Evolutionary conservation across 139 green algal species (phyloP).

Genomic region (Gonium pectorale): DNA sequence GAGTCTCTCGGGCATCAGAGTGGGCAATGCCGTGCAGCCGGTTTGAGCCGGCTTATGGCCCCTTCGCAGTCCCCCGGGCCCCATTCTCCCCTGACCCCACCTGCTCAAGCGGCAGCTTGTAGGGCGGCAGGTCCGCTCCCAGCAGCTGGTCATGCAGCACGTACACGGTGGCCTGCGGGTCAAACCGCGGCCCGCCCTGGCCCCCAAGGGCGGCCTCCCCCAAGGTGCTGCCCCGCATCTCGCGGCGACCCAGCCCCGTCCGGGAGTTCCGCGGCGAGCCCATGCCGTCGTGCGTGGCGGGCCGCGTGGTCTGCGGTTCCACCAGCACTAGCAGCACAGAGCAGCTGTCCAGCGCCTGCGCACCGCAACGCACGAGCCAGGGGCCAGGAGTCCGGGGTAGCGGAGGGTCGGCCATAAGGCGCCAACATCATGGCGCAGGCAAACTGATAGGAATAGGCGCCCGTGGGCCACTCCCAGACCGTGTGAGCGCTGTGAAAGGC

Average conservation of each 20-base stretch:
- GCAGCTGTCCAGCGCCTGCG: slow-evolving; percentile 26
- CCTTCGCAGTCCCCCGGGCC: no score
- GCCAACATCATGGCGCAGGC: no score
- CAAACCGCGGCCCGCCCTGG: neutral
- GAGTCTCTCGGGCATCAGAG: no score
- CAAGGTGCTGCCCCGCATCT: neutral
- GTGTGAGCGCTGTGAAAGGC: no score
- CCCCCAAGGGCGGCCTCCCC: neutral
- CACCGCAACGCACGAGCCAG: neutral
- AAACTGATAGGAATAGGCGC: no score
- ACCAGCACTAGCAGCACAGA: slow-evolving; percentile 38
- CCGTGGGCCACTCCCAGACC: no score
- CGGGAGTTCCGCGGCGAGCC: neutral
- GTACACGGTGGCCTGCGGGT: slow-evolving; percentile 29
- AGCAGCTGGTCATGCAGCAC: slow-evolving; percentile 40
- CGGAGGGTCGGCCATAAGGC: no score
- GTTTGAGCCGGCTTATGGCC: no score
- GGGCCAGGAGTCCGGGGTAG: neutral
- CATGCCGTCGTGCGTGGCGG: slow-evolving; percentile 7
- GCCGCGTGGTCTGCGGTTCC: neutral
- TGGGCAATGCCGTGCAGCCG: no score
- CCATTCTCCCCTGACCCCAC: no score
- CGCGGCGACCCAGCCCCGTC: neutral
- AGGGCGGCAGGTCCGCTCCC: slow-evolving; percentile 26
- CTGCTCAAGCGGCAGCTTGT: slow-evolving; percentile 33